These are phyloP conservation scores for Byssothecium circinans DNA, from an alignment of 2,329 filamentous ascomycete genomes.

Conservation along the genomic window DNA sequence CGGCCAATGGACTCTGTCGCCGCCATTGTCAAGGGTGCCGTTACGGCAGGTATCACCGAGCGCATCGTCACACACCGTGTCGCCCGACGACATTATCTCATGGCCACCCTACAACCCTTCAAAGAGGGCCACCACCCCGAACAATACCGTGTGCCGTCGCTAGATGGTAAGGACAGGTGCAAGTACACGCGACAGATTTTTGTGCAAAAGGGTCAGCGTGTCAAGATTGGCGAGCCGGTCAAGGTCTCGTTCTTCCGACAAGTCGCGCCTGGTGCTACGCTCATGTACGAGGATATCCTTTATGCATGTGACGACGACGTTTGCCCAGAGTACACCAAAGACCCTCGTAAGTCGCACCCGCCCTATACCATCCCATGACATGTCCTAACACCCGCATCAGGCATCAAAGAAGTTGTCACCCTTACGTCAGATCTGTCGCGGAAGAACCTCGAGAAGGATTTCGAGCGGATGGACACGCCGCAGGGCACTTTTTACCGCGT, in stretches of 20 bases:
- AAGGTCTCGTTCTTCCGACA: constrained; percentile 99
- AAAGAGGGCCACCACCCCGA: constrained; percentile 99
- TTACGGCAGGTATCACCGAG: constrained; percentile 96
- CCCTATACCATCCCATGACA: neutral
- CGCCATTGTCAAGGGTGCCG: constrained; percentile 96
- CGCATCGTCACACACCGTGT: constrained; percentile 96
- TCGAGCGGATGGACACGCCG: constrained; percentile 98
- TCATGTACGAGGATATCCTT: constrained; percentile 99
- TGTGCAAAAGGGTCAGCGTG: constrained; percentile 95
- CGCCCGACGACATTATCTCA: constrained; percentile 95
- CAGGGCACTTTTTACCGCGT: constrained; percentile 73
- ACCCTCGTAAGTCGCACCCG: constrained; percentile 77
- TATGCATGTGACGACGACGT: constrained; percentile 98
- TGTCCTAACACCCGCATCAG: constrained; percentile 50
- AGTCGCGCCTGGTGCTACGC: constrained; percentile 91
- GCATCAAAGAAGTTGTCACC: constrained; percentile 98
- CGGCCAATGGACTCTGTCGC: constrained; percentile 98
- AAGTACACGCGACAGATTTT: constrained; percentile 99
- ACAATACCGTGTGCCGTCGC: constrained; percentile 92
- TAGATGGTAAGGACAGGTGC: constrained; percentile 97
- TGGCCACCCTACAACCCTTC: constrained; percentile 98
- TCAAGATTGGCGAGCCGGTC: constrained; percentile 98
- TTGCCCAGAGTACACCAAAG: constrained; percentile 97
- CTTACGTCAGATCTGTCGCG: constrained; percentile 94
- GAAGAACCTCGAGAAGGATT: constrained; percentile 99